phyloP scores from a whole-genome alignment of 108 stramenopile genomes.

The Mediolabrus comicus region DNA sequence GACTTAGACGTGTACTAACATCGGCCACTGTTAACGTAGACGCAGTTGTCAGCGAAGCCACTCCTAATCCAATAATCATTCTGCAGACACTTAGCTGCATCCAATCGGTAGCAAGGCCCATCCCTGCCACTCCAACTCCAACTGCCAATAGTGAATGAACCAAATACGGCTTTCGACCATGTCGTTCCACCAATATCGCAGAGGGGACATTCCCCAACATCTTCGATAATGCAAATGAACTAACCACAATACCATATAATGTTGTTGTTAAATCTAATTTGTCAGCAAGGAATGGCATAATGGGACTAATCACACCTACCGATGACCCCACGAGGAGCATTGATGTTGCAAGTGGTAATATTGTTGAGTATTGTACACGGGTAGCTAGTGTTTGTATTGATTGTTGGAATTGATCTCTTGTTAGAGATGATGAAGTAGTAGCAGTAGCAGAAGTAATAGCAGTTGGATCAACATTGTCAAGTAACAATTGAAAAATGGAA shows the following conservation, averaged over 20 bases:
- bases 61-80: slow-evolving; percentile 78
- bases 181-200: slow-evolving; percentile 78
- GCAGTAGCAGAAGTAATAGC: not conserved
- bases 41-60: slow-evolving; percentile 70
- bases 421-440: not conserved
- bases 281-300: slow-evolving; percentile 82
- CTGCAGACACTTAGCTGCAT: slow-evolving; percentile 73
- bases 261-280: slow-evolving; percentile 67
- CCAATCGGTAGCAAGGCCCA: slow-evolving; percentile 67
- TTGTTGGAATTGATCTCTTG: slow-evolving; percentile 42
- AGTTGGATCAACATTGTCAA: not conserved
- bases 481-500: slow-evolving; percentile 17
- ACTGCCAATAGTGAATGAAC: slow-evolving; percentile 66
- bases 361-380: slow-evolving; percentile 53
- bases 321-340: slow-evolving; percentile 85
- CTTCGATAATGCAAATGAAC: slow-evolving; percentile 83
- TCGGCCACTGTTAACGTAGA: slow-evolving; percentile 81
- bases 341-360: slow-evolving; percentile 69
- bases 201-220: slow-evolving; percentile 87
- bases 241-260: slow-evolving; percentile 82
- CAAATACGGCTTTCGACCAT: slow-evolving; percentile 88
- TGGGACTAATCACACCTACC: slow-evolving; percentile 77
- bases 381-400: slow-evolving; percentile 33
- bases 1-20: slow-evolving; percentile 76
- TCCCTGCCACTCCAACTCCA: slow-evolving; percentile 83